phyloP scores from a whole-genome alignment of 148 eudicot species.

The Bassia scoparia region DNA sequence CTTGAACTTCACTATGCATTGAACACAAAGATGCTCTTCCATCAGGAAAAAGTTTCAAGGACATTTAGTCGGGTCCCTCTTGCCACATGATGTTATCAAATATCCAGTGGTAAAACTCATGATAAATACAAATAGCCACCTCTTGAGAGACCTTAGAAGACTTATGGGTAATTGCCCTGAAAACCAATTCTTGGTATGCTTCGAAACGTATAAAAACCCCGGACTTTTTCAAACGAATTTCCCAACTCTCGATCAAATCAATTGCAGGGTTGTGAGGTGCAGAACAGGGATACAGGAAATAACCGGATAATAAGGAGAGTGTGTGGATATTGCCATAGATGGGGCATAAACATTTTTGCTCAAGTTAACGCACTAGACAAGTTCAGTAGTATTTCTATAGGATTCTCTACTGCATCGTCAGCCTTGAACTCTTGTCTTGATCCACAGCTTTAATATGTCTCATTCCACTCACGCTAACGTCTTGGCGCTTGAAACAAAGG shows the following conservation, averaged over 20 bases:
- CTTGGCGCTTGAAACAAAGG: slow-evolving; percentile 29
- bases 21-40: slow-evolving; percentile 24
- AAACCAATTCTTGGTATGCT: slow-evolving; percentile 42
- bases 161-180: slow-evolving; percentile 34
- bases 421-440: slow-evolving; percentile 8
- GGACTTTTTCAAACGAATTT: too few species aligned
- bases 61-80: slow-evolving; percentile 56
- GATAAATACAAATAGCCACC: slow-evolving; percentile 55
- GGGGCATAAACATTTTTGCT: too few species aligned
- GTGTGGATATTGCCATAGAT: too few species aligned
- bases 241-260: too few species aligned
- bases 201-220: too few species aligned
- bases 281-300: too few species aligned
- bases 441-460: slow-evolving; percentile 16
- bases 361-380: too few species aligned
- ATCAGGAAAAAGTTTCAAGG: slow-evolving; percentile 43
- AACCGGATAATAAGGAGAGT: too few species aligned
- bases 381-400: slow-evolving; percentile 10
- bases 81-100: slow-evolving; percentile 47
- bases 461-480: too few species aligned
- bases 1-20: slow-evolving; percentile 44
- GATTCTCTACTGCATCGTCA: slow-evolving; percentile 1
- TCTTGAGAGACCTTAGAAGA: too few species aligned
- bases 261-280: too few species aligned
- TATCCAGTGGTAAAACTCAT: slow-evolving; percentile 41